Base-by-base conservation (phyloP, 140 eudicot species). In the Anethum foeniculum region DNA sequence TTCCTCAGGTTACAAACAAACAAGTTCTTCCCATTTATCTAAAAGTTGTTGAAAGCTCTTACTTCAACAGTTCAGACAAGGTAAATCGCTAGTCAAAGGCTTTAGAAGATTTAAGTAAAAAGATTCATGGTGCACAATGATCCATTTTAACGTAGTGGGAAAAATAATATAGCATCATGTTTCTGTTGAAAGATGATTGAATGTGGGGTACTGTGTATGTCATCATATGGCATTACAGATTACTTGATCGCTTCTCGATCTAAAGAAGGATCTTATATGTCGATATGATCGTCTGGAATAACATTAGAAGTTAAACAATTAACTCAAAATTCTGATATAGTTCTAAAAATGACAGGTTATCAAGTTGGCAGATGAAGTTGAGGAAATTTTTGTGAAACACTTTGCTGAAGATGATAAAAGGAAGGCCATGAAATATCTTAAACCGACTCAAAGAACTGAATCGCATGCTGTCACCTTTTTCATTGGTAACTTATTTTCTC, bases 361-460 rank as follows among this genome's bases (percentile, higher is more conserved):
- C 39, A 91, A 85, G 82, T 86, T 95, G 60, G 89, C 92, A 28
- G 99, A 95, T 76, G 96, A 93, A 58, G 96, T 95, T 83, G 99
- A 93, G 90, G 91, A 95, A 76, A 86, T 84, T 76, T 95, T 95
- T 77, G 84, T 91, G 44, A 95, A 91, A 88, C 87, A 91, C 43
- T 93, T 92, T 51, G 91, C 97, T 36, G 84, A 88, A 79, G 96
- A 93, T 82, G 87, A 95, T 65, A 84, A 85, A 78, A 87, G 88
- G 81, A 95, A 90, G 88, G 98, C 98, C 69, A 95, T 95, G 99
- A 95, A 89, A 78, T 95, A 95, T 87, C 90, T 95, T 71, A 95
- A 88, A 80, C 99, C 98, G n/a, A 87, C 93, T 62, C 99, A 92
- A 74, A 88, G 90, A 15, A 88, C 87, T 85, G 99, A 90, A 79